Conservation (phyloP, 2,329 filamentous ascomycete species). For the Arthrobotrys conoides region DNA sequence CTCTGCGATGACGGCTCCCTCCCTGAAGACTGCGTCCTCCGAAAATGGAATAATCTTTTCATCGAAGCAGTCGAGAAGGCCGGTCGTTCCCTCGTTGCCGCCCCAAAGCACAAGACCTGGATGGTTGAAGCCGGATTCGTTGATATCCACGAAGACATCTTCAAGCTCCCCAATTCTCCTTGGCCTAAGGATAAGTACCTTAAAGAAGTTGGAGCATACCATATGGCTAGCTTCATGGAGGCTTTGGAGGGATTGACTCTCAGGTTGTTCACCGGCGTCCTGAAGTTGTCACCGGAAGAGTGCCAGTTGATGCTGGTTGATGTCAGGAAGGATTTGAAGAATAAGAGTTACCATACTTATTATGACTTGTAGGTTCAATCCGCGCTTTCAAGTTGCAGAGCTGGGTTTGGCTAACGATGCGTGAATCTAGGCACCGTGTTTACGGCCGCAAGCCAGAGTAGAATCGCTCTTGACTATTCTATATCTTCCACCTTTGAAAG, state of each 20-base stretch:
- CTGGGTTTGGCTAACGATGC: neutral
- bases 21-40: slow-evolving; percentile 18
- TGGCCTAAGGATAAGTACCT: slow-evolving; percentile 69
- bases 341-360: slow-evolving; percentile 57
- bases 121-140: slow-evolving; percentile 70
- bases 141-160: slow-evolving; percentile 71
- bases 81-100: slow-evolving; percentile 60
- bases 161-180: slow-evolving; percentile 72
- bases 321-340: slow-evolving; percentile 61
- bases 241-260: slow-evolving; percentile 63
- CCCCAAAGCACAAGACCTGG: slow-evolving; percentile 44
- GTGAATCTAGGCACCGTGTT: slow-evolving; percentile 27
- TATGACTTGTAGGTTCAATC: slow-evolving; percentile 67
- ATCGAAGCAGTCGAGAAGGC: slow-evolving; percentile 50
- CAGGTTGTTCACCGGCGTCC: slow-evolving; percentile 62
- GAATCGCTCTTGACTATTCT: neutral
- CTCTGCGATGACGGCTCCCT: slow-evolving; percentile 66
- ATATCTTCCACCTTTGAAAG: neutral
- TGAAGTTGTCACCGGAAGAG: slow-evolving; percentile 53
- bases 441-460: slow-evolving; percentile 46
- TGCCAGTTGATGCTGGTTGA: slow-evolving; percentile 59
- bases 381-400: neutral
- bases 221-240: slow-evolving; percentile 62
- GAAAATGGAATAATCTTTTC: slow-evolving; percentile 61
- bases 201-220: slow-evolving; percentile 63